These are phyloP conservation scores for Fusarium compactum DNA, from an alignment of 2,329 filamentous ascomycete species.

Conservation along the genomic window DNA sequence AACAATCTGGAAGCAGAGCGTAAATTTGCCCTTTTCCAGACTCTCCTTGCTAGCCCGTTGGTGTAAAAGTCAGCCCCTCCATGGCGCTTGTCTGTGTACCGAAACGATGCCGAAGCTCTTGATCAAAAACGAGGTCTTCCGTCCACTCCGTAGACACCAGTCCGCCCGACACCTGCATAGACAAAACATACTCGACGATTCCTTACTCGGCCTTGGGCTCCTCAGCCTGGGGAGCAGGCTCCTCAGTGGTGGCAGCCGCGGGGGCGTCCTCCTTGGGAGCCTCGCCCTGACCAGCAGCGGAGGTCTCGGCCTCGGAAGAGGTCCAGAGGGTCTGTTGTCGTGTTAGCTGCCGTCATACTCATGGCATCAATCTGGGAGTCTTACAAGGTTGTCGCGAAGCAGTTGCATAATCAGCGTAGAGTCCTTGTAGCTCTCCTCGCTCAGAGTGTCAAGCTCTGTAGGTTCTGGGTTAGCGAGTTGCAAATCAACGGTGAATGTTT, in stretches of 20 bases:
- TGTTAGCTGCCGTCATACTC: slow-evolving; percentile 47
- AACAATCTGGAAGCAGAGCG: slow-evolving; percentile 67
- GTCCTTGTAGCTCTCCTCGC: slow-evolving; percentile 99
- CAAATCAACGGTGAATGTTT: neutral
- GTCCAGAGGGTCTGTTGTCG: slow-evolving; percentile 91
- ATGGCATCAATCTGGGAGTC: slow-evolving; percentile 45
- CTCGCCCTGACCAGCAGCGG: slow-evolving; percentile 66
- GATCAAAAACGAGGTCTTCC: slow-evolving; percentile 67
- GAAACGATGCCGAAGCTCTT: slow-evolving; percentile 63
- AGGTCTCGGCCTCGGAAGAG: slow-evolving; percentile 94
- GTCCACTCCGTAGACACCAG: slow-evolving; percentile 74
- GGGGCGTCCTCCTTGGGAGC: slow-evolving; percentile 62
- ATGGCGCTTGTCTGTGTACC: slow-evolving; percentile 58
- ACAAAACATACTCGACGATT: slow-evolving; percentile 44
- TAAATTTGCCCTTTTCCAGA: slow-evolving; percentile 62
- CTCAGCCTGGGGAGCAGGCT: slow-evolving; percentile 66
- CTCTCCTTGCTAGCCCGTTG: slow-evolving; percentile 55
- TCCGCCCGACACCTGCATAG: slow-evolving; percentile 60
- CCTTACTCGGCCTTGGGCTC: slow-evolving; percentile 78
- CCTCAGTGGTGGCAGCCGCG: slow-evolving; percentile 66
- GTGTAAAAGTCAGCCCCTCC: slow-evolving; percentile 53
- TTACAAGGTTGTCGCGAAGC: slow-evolving; percentile 93
- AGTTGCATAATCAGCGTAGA: slow-evolving; percentile 99
- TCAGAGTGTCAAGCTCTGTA: slow-evolving; percentile 92
- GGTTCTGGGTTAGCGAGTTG: slow-evolving; percentile 10